Base-by-base conservation (phyloP, 352 stramenopile genomes). In the Chrysophaeum taylorii region DNA sequence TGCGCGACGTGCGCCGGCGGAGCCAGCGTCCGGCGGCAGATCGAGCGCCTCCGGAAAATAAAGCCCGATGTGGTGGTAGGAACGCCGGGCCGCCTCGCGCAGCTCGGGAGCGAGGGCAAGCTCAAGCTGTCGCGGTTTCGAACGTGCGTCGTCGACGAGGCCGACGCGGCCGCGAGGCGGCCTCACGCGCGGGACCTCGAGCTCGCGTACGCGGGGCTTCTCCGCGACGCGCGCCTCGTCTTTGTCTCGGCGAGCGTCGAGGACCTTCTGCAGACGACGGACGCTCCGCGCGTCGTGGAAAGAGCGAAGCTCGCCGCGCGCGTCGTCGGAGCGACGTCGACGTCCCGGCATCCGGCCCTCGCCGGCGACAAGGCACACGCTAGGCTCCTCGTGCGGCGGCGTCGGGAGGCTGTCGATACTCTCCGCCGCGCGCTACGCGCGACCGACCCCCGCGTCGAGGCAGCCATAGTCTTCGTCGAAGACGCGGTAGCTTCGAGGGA, bases 401-500 rank as follows among this genome's bases (percentile, higher is more conserved):
- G 50, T 2, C 2, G 16, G 25, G 57, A 41, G 16, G 16, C 2
- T 9, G 33, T 66, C 31, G 57, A 66, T 1, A 18, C 57, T 31
- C 57, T 66, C 12, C 57, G 57, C 5, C 57, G 57, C 57, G 57
- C 45, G 35, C 57, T 66, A 1, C 57, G 57, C 5, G 16, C 33
- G 18, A 14, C 27, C 5, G 57, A 23, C 14, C 57, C 57, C 12
- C 33, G 12, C 33, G 15, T 27, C 33, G 57, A 66, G 14, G 57
- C 57, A 7, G 57, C 57, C 33, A n/a, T 66, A 31, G 57, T 66
- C 57, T 66, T 66, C 57, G 57, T 66, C 33, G 23, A 66, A 16
- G 57, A 66, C 57, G 57, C 4, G 2, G 57, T 5, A 1, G 57
- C 57, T 5, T 31, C 57, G 1, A n/a, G 18, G 2, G 14, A 5